Evolutionary conservation across 2,329 filamentous ascomycete genomes (phyloP).

Genomic region (Myriosclerotinia duriaeana): DNA sequence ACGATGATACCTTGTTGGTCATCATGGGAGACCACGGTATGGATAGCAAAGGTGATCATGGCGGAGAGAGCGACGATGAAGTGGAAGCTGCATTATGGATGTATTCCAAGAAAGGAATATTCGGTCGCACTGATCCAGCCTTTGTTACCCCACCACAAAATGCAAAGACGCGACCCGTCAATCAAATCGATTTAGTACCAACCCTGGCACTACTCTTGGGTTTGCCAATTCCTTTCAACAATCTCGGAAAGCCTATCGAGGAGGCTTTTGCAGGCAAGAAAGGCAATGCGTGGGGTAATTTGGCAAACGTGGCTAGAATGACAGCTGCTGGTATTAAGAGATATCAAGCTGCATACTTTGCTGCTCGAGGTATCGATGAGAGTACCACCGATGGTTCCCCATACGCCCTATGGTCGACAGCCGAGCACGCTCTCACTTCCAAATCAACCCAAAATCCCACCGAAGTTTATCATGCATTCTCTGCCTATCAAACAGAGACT

Average conservation of each 20-base stretch:
- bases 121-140: constrained; percentile 70
- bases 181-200: constrained; percentile 93
- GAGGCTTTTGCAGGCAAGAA: constrained; percentile 79
- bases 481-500: constrained; percentile 74
- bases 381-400: constrained; percentile 55
- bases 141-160: constrained; percentile 60
- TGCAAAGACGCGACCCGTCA: constrained; percentile 73
- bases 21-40: constrained; percentile 99
- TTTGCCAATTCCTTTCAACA: constrained; percentile 94
- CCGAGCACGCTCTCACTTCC: constrained; percentile 39
- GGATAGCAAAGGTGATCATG: constrained; percentile 95
- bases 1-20: constrained; percentile 83
- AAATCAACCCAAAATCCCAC: constrained; percentile 44
- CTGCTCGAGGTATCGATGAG: constrained; percentile 66
- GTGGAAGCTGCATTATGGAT: constrained; percentile 95
- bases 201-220: constrained; percentile 86
- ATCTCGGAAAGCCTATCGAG: constrained; percentile 86
- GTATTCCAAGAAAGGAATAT: constrained; percentile 86
- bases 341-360: constrained; percentile 82
- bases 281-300: constrained; percentile 70
- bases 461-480: constrained; percentile 58
- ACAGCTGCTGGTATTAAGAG: constrained; percentile 82
- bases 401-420: constrained; percentile 57
- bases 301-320: constrained; percentile 74
- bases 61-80: constrained; percentile 96